Evolutionary conservation across 208 protist genomes (phyloP), one percentile per base, ranked within the genome.

Genomic region (Angomonas deanei): DNA sequence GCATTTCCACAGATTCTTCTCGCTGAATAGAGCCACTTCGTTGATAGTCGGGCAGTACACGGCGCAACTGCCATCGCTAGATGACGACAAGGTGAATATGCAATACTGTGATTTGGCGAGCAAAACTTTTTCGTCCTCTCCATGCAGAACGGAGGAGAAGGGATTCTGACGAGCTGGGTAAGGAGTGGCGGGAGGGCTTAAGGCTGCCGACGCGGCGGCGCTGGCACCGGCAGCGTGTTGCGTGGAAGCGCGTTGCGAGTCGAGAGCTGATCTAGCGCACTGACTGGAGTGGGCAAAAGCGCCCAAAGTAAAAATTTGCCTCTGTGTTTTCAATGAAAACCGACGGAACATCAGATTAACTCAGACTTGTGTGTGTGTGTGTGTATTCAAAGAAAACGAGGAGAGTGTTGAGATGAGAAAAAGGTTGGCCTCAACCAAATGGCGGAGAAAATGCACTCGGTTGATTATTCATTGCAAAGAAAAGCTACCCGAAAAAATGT

Each of bases 11-110:
- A 93, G 28, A 19, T 76, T 66, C 8, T 72, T 72, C 64, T 80
- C 69, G 10, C 60, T 63, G 50, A 78, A 72, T 21, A 80, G 56
- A 2, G 80, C 67, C 39, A 88, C 61, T 59, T 96, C 86, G 59
- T 93, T 91, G 2, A 74, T 91, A 3, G 90, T 93, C 19, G 86
- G 73, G 13, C 71, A 88, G 75, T 89, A 96, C 19, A 96, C 50
- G 26, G 79, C 79, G 63, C 80, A 93, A 23, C 17, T 26, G 8
- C 42, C 42, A 50, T 50, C 42, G 3, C 15, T 19, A 15, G 66
- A 36, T 38, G 58, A 47, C n/a, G 49, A 66, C 6, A 95, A 28
- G 36, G 83, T 91, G 54, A 92, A 88, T 38, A 95, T 61, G 63
- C 84, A 83, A 64, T 95, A 95, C 74, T 91, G 85, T 19, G 88